phyloP scores from a whole-genome alignment of 1,284 basidiomycete species.

The Vanrija pseudolonga region DNA sequence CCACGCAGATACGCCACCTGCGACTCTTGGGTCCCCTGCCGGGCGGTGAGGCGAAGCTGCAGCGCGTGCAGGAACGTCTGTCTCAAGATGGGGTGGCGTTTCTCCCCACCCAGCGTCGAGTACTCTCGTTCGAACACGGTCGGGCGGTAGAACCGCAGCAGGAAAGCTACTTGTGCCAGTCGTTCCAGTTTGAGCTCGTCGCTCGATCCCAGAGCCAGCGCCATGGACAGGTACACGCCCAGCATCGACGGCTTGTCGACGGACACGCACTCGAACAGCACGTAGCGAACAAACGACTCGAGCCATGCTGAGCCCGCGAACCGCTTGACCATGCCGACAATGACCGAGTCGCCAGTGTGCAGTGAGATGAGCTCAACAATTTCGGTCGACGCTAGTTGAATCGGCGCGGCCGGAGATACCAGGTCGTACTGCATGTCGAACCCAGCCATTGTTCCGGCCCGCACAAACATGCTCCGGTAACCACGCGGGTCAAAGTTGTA shows the following conservation, averaged over 20 bases:
- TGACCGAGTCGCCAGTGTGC: slow-evolving; percentile 71
- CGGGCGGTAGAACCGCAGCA: slow-evolving; percentile 26
- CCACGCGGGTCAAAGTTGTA: slow-evolving; percentile 91
- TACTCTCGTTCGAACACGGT: slow-evolving; percentile 27
- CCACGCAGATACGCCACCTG: background rate
- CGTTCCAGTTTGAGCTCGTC: slow-evolving; percentile 15
- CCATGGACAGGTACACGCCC: slow-evolving; percentile 65
- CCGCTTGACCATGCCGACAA: slow-evolving; percentile 70
- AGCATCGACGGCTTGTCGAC: slow-evolving; percentile 80
- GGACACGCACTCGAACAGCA: slow-evolving; percentile 78
- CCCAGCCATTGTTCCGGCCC: slow-evolving; percentile 71
- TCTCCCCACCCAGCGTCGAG: slow-evolving; percentile 17
- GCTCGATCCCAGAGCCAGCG: slow-evolving; percentile 2
- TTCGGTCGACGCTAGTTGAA: slow-evolving; percentile 61
- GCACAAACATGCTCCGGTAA: slow-evolving; percentile 79
- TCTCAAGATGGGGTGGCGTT: slow-evolving; percentile 27
- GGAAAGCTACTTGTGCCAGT: slow-evolving; percentile 24
- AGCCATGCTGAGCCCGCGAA: slow-evolving; percentile 59
- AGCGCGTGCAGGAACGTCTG: slow-evolving; percentile 27
- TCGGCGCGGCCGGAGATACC: slow-evolving; percentile 61
- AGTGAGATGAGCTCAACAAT: slow-evolving; percentile 77
- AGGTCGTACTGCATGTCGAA: slow-evolving; percentile 70
- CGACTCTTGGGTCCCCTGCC: background rate
- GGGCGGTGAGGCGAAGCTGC: background rate
- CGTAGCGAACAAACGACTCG: slow-evolving; percentile 67